phyloP scores from a whole-genome alignment of 345 rosid genomes.

The Lumnitzera racemosa region DNA sequence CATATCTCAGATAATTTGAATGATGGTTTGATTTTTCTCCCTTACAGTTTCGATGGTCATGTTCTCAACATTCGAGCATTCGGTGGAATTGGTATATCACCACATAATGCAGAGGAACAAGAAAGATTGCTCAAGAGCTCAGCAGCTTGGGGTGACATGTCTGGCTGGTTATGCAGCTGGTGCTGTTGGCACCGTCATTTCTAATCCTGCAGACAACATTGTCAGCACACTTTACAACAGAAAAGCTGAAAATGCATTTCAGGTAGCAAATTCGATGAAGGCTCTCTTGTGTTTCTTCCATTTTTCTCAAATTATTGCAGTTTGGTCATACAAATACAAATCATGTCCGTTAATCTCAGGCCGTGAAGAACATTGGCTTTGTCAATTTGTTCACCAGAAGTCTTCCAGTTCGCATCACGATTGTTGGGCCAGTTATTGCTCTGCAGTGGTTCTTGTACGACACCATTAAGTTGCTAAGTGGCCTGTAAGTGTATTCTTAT shows the following conservation, averaged over 20 bases:
- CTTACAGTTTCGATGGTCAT: conserved; percentile 49
- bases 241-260: conserved; percentile 35
- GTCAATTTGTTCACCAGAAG: conserved; percentile 49
- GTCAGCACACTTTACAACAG: conserved; percentile 50
- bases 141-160: conserved; percentile 47
- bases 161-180: conserved; percentile 50
- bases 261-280: conserved; percentile 23
- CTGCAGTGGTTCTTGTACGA: conserved; percentile 62
- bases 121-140: conserved; percentile 39
- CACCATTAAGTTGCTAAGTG: conserved; percentile 45
- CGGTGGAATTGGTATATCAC: conserved; percentile 30
- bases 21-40: conserved; percentile 2
- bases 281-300: background rate
- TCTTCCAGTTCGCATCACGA: conserved; percentile 51
- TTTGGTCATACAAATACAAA: background rate
- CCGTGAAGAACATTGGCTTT: conserved; percentile 49
- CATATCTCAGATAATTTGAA: too few relatives aligned
- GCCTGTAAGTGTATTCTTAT: conserved; percentile 44
- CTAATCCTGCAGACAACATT: conserved; percentile 57
- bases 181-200: conserved; percentile 37
- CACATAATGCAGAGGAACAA: conserved; percentile 25
- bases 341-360: conserved; percentile 25
- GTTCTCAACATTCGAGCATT: conserved; percentile 50
- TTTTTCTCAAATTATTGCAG: background rate
- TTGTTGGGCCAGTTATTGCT: conserved; percentile 55